Percentiles rank a stretch among this genome's conserved stretches.
Evolutionary conservation across 768 basidiomycete species (phyloP).

Genomic region (Hericium rajendrae): DNA sequence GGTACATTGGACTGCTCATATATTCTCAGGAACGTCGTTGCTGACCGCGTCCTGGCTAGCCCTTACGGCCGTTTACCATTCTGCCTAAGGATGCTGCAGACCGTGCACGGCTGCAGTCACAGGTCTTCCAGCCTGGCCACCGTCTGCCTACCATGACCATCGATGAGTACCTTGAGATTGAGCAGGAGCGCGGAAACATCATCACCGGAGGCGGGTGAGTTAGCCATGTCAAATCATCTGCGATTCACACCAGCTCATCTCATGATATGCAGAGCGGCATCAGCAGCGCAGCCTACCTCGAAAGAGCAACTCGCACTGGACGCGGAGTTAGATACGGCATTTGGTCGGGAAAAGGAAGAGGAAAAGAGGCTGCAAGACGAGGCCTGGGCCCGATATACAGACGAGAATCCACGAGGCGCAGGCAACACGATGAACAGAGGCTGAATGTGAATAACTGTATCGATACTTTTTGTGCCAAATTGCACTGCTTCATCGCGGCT

Average conservation of each 20-base stretch:
- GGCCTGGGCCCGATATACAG: slow-evolving; percentile 84
- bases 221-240: not conserved
- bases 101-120: slow-evolving; percentile 60
- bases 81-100: slow-evolving; percentile 60
- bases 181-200: slow-evolving; percentile 76
- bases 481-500: not conserved
- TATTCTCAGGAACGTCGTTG: no score
- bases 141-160: slow-evolving; percentile 91
- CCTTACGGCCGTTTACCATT: slow-evolving; percentile 87
- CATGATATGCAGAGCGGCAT: slow-evolving; percentile 5
- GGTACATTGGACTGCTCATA: slow-evolving; percentile 31
- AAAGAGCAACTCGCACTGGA: slow-evolving; percentile 72
- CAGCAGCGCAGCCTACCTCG: slow-evolving; percentile 49
- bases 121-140: slow-evolving; percentile 80
- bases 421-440: slow-evolving; percentile 97
- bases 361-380: slow-evolving; percentile 79
- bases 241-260: not conserved
- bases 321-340: slow-evolving; percentile 68
- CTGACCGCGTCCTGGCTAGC: slow-evolving; percentile 34
- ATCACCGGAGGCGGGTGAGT: slow-evolving; percentile 81
- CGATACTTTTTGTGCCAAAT: not conserved
- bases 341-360: slow-evolving; percentile 62
- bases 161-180: slow-evolving; percentile 88
- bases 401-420: slow-evolving; percentile 79
- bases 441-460: slow-evolving; percentile 25